These are phyloP conservation scores for Diaporthe nobilis DNA, from an alignment of 2,329 filamentous ascomycete species.

Conservation along the genomic window DNA sequence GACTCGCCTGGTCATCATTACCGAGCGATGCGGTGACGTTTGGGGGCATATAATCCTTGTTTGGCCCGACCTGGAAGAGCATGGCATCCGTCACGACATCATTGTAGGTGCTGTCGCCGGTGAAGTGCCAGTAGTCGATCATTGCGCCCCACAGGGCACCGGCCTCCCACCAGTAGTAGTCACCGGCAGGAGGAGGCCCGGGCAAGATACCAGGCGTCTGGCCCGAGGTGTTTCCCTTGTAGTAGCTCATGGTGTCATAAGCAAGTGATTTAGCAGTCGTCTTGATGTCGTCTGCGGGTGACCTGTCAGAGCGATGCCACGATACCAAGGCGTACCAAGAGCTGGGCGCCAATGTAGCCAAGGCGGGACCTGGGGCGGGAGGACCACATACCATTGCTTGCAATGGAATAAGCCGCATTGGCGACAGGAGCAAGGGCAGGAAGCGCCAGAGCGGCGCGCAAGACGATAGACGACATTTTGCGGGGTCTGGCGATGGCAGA, in stretches of 20 bases:
- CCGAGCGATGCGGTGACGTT: constrained; percentile 79
- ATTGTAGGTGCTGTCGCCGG: constrained; percentile 76
- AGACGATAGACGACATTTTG: constrained; percentile 31
- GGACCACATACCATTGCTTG: constrained; percentile 31
- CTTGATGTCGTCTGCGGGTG: constrained; percentile 60
- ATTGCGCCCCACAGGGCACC: constrained; percentile 78
- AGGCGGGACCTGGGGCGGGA: not conserved
- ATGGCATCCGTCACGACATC: constrained; percentile 68
- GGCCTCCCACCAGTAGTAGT: constrained; percentile 84
- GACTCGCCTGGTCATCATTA: constrained; percentile 77
- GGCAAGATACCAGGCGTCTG: constrained; percentile 70
- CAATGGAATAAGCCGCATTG: constrained; percentile 39
- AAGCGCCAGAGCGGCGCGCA: constrained; percentile 38
- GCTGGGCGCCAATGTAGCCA: constrained; percentile 21
- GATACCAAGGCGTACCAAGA: constrained; percentile 21
- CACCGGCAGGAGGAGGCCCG: constrained; percentile 66
- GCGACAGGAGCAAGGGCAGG: constrained; percentile 31
- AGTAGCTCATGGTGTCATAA: constrained; percentile 65
- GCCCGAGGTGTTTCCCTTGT: constrained; percentile 61
- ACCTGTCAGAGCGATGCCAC: constrained; percentile 26
- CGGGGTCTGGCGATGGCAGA: not conserved
- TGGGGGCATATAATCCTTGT: constrained; percentile 83
- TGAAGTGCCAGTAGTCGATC: constrained; percentile 79
- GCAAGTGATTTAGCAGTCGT: constrained; percentile 62
- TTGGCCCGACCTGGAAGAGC: constrained; percentile 77